phyloP scores from a whole-genome alignment of 2,329 filamentous ascomycete genomes.

The Fusarium cicatricum region DNA sequence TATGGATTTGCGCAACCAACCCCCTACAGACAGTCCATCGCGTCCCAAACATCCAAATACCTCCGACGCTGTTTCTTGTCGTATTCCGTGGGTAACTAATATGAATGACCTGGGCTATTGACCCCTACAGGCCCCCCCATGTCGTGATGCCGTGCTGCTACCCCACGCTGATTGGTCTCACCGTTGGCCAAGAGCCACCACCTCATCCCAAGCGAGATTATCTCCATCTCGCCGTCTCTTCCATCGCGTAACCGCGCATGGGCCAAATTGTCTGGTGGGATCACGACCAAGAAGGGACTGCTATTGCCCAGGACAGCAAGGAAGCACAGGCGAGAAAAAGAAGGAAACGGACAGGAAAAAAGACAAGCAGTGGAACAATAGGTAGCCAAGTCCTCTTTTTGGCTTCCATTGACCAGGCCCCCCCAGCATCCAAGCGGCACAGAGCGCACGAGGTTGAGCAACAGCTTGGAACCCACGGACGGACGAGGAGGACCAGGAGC shows the following conservation, averaged over 20 bases:
- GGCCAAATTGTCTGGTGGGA: slow-evolving; percentile 24
- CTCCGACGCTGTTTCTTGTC: slow-evolving; percentile 34
- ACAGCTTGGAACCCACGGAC: slow-evolving; percentile 17
- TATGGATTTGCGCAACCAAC: neutral
- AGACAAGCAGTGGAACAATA: slow-evolving; percentile 4
- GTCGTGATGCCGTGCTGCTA: slow-evolving; percentile 37
- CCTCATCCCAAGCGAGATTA: slow-evolving; percentile 43
- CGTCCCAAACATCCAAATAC: slow-evolving; percentile 17
- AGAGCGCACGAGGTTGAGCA: slow-evolving; percentile 20
- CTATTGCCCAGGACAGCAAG: slow-evolving; percentile 8
- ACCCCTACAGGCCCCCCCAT: slow-evolving; percentile 20
- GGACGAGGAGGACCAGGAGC: slow-evolving; percentile 1
- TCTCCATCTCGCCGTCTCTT: slow-evolving; percentile 39
- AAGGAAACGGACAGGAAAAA: neutral
- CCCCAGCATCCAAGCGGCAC: slow-evolving; percentile 11
- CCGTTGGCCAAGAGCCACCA: slow-evolving; percentile 19
- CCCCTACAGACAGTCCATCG: neutral
- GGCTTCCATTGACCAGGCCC: slow-evolving; percentile 13
- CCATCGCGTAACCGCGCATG: slow-evolving; percentile 29
- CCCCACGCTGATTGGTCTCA: slow-evolving; percentile 34
- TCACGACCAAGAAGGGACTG: slow-evolving; percentile 20
- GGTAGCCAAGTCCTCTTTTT: slow-evolving; percentile 9
- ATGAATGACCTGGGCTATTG: slow-evolving; percentile 15
- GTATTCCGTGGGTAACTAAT: slow-evolving; percentile 29
- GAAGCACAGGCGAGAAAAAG: slow-evolving; percentile 1